Evolutionary conservation across 768 basidiomycete genomes (phyloP).

Genomic region (Tephrocybe rancida): DNA sequence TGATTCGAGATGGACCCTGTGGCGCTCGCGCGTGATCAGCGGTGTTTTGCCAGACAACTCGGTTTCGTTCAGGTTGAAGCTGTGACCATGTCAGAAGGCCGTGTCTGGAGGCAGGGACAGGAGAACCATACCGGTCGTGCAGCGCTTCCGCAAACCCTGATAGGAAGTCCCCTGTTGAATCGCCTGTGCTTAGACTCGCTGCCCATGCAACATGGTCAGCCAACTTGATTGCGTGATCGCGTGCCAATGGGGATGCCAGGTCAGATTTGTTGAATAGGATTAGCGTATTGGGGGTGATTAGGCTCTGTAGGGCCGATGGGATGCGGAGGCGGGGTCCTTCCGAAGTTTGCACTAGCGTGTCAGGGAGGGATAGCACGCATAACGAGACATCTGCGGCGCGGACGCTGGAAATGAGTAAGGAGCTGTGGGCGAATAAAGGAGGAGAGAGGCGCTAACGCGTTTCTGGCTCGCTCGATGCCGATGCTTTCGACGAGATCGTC

Average conservation of each 20-base stretch:
- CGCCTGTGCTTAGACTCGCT: constrained; percentile 60
- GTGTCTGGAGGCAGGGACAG: neutral
- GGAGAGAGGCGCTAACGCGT: constrained; percentile 50
- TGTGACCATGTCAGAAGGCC: constrained; percentile 7
- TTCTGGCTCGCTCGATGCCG: constrained; percentile 74
- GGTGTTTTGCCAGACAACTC: constrained; percentile 43
- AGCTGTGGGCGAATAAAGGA: neutral
- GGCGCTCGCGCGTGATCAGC: constrained; percentile 78
- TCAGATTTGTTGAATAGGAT: constrained; percentile 85
- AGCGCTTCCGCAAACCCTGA: constrained; percentile 56
- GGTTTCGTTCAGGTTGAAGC: constrained; percentile 28
- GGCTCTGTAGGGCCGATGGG: constrained; percentile 48
- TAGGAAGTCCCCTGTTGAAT: constrained; percentile 62
- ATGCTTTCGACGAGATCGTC: constrained; percentile 77
- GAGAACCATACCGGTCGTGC: constrained; percentile 43
- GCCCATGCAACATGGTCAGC: constrained; percentile 47
- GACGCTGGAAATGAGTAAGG: constrained; percentile 45
- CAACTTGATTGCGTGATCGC: constrained; percentile 2
- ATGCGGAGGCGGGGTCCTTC: constrained; percentile 24
- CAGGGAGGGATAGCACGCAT: constrained; percentile 80
- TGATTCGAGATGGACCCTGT: constrained; percentile 73
- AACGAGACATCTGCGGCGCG: constrained; percentile 68
- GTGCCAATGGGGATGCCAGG: constrained; percentile 29
- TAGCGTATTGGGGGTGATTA: constrained; percentile 60
- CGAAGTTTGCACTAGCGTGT: constrained; percentile 26